These are phyloP conservation scores for Amphibolis antarctica DNA, from an alignment of 106 monocot genomes.

Conservation along the genomic window DNA sequence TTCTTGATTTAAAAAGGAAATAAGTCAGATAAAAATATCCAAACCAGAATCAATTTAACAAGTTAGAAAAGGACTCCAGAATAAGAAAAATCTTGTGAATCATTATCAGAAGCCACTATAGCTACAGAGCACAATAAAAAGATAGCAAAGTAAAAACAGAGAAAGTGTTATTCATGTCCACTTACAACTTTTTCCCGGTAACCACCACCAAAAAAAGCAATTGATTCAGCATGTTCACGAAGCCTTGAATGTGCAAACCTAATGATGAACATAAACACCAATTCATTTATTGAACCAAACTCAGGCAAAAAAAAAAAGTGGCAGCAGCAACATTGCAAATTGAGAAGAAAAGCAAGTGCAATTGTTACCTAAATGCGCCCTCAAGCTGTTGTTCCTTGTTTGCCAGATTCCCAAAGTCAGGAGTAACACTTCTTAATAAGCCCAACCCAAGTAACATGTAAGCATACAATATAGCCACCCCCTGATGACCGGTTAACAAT, in stretches of 20 bases:
- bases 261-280: neutral
- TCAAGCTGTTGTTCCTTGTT: slow-evolving; percentile 91
- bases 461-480: slow-evolving; percentile 83
- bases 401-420: slow-evolving; percentile 88
- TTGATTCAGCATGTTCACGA: slow-evolving; percentile 90
- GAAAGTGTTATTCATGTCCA: neutral
- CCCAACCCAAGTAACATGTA: slow-evolving; percentile 96
- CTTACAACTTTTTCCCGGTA: slow-evolving; percentile 96
- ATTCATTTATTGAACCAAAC: neutral
- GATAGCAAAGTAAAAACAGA: neutral
- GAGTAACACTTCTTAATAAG: slow-evolving; percentile 74
- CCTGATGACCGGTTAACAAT: slow-evolving; percentile 76
- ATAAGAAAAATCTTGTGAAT: too few relatives aligned
- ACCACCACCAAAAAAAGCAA: slow-evolving; percentile 99
- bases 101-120: too few relatives aligned
- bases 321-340: neutral
- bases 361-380: slow-evolving; percentile 74
- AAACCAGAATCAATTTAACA: too few relatives aligned
- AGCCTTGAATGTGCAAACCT: slow-evolving; percentile 97
- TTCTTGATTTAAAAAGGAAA: too few relatives aligned
- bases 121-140: neutral
- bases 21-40: too few relatives aligned
- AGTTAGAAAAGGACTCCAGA: too few relatives aligned
- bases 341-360: neutral
- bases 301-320: neutral